phyloP scores from a whole-genome alignment of 495 filamentous ascomycete genomes.

The Durotheca rogersii region DNA sequence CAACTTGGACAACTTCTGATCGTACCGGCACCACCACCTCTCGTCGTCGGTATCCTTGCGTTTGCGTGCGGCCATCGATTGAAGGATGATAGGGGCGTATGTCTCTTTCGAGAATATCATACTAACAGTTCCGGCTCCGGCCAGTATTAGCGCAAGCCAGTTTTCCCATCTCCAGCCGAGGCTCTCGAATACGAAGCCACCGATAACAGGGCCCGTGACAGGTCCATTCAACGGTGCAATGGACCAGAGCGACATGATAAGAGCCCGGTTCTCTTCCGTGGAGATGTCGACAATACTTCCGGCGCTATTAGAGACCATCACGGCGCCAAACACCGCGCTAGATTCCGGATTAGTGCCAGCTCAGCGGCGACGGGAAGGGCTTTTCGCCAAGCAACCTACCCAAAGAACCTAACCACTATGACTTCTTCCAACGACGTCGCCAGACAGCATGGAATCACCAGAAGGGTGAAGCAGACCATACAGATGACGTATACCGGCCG shows the following conservation, averaged over 20 bases:
- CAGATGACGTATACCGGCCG: constrained; percentile 68
- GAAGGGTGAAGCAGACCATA: constrained; percentile 60
- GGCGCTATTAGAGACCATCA: constrained; percentile 78
- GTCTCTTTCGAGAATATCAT: constrained; percentile 67
- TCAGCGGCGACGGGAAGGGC: background rate
- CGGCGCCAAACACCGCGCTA: constrained; percentile 71
- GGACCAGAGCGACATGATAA: constrained; percentile 73
- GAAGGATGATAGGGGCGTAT: constrained; percentile 72
- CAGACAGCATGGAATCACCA: constrained; percentile 71
- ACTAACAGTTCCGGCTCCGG: constrained; percentile 55
- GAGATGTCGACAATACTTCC: constrained; percentile 83
- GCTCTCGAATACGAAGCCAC: constrained; percentile 73
- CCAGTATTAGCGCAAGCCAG: constrained; percentile 75
- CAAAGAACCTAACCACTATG: constrained; percentile 71
- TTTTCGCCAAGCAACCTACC: constrained; percentile 40
- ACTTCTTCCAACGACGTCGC: constrained; percentile 64
- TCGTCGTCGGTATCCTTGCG: constrained; percentile 75
- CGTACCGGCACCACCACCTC: constrained; percentile 76
- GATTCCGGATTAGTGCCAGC: constrained; percentile 11
- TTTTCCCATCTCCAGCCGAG: constrained; percentile 88
- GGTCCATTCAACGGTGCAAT: constrained; percentile 81
- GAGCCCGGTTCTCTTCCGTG: constrained; percentile 64
- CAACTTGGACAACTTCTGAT: constrained; percentile 54
- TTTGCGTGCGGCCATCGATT: constrained; percentile 63
- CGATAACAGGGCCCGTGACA: constrained; percentile 64